phyloP scores from a whole-genome alignment of 2,329 filamentous ascomycete species.

The Venturia pyrina region DNA sequence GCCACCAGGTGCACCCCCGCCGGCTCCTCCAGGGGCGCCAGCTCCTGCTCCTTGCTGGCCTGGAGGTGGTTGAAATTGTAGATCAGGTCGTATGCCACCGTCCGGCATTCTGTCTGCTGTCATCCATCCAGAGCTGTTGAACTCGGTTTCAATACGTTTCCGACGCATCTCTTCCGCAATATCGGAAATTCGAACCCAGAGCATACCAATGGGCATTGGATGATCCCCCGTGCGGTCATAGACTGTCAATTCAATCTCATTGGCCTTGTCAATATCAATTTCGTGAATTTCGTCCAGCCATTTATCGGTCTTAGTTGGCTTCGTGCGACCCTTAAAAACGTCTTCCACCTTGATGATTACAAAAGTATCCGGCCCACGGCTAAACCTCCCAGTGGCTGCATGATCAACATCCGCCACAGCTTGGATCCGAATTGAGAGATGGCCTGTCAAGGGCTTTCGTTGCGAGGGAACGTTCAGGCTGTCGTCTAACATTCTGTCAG shows the following conservation, averaged over 20 bases:
- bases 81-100: conserved; percentile 38
- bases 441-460: conserved; percentile 89
- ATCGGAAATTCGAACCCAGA: conserved; percentile 95
- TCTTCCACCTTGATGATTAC: conserved; percentile 97
- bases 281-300: conserved; percentile 90
- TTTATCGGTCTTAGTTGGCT: conserved; percentile 71
- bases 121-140: conserved; percentile 91
- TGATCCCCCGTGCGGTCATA: conserved; percentile 87
- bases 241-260: conserved; percentile 94
- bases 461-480: conserved; percentile 92
- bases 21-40: conserved; percentile 20
- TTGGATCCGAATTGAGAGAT: conserved; percentile 75
- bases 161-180: conserved; percentile 95
- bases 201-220: conserved; percentile 82
- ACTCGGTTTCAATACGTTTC: conserved; percentile 93
- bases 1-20: conserved; percentile 25
- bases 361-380: conserved; percentile 86
- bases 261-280: conserved; percentile 94
- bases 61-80: conserved; percentile 44
- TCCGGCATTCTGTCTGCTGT: conserved; percentile 87
- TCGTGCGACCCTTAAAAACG: conserved; percentile 78
- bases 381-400: conserved; percentile 70
- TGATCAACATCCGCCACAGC: conserved; percentile 93
- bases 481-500: conserved; percentile 56
- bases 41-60: conserved; percentile 25